Evolutionary conservation across 2,329 filamentous ascomycete species (phyloP), one percentile per base, ranked within the genome.

Genomic region (Apiospora hydei): DNA sequence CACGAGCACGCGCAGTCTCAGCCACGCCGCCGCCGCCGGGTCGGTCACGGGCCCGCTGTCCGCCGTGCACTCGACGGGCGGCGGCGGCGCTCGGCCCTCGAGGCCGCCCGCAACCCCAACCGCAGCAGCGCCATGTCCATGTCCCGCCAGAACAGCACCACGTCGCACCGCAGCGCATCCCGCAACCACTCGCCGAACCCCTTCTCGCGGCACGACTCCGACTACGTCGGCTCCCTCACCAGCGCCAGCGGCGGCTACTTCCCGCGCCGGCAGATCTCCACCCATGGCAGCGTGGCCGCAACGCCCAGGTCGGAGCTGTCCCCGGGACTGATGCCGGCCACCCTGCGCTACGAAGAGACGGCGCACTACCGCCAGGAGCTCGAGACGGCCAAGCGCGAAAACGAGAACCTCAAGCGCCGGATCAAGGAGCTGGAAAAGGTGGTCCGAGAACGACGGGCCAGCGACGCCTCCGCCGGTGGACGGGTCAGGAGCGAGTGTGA

Each of bases 351-450:
- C 78, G 90, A 92, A 75, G 90, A 92, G 80, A 88, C 88, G 0
- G 87, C 87, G 0, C 87, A 86, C 72, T 89, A 89, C 76, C 84
- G 90, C 5, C 84, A 86, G 49, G 90, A 92, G 77, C 82, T 92
- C 0, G 90, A 92, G 34, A 82, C 77, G 6, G 88, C 89, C 51
- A 92, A 91, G 81, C 84, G 86, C 67, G 91, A 93, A 81, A 92
- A 93, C 73, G 90, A 92, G 70, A 79, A 81, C 0, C 81, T 93
- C 66, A 91, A 90, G 83, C 84, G 86, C 71, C 85, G 88, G 18
- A 88, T 93, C 72, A 85, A 89, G 66, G 90, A 92, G 61, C 81
- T 93, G 14, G 91, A 93, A 81, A 84, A 85, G 49, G 81, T 85
- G 74, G 82, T 91, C 10, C 83, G 85, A 8, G 86, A 88, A 67